phyloP scores from a whole-genome alignment of 441 rosid genomes.

The Erodium texanum region DNA sequence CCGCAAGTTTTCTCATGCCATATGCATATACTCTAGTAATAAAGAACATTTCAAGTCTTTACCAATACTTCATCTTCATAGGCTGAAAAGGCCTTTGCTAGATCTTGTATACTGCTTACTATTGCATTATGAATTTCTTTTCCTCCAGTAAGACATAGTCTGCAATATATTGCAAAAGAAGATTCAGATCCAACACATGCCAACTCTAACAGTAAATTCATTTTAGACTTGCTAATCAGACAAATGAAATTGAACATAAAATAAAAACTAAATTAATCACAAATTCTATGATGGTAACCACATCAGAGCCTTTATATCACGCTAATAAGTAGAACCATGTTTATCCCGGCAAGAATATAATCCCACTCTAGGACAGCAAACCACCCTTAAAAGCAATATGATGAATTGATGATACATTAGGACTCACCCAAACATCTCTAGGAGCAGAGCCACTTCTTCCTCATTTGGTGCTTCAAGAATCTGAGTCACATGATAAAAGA shows the following conservation, averaged over 20 bases:
- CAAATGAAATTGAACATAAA: neutral
- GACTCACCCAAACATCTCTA: slow-evolving; percentile 82
- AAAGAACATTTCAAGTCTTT: slow-evolving; percentile 18
- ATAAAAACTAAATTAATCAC: neutral
- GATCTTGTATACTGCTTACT: slow-evolving; percentile 92
- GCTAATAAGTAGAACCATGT: neutral
- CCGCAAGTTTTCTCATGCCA: neutral
- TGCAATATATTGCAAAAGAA: slow-evolving; percentile 24
- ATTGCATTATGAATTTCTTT: slow-evolving; percentile 94
- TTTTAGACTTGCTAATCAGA: neutral
- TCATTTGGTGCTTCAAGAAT: slow-evolving; percentile 92
- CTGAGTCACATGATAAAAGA: slow-evolving; percentile 40
- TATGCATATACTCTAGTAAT: neutral
- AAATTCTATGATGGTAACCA: neutral
- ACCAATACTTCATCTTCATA: slow-evolving; percentile 98
- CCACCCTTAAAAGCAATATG: neutral
- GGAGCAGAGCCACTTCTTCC: slow-evolving; percentile 78
- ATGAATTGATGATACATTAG: slow-evolving; percentile 15
- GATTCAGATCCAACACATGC: slow-evolving; percentile 13
- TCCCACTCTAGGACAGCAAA: neutral
- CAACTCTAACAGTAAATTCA: neutral
- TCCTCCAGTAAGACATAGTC: slow-evolving; percentile 85
- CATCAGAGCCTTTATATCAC: neutral
- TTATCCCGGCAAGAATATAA: neutral
- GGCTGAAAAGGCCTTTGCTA: slow-evolving; percentile 63